Conservation (phyloP, 345 rosid genomes). For the Passiflora organensis region DNA sequence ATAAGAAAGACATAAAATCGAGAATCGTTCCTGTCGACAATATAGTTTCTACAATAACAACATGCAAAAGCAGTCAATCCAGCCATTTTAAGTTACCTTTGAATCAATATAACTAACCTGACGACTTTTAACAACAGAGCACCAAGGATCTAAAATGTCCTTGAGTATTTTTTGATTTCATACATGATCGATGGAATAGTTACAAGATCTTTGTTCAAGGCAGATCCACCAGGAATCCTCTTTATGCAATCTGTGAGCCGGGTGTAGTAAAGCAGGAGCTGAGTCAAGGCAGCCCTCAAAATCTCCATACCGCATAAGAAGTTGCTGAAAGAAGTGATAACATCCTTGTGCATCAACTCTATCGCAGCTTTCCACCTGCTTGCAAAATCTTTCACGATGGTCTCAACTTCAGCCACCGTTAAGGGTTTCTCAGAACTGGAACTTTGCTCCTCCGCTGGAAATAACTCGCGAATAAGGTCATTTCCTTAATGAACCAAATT, state of each 20-base stretch:
- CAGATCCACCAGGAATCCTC: conserved; percentile 70
- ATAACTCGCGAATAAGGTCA: background rate
- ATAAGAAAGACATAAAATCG: too few relatives aligned
- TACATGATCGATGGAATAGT: conserved; percentile 92
- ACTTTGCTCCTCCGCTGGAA: conserved; percentile 74
- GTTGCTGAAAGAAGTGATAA: conserved; percentile 96
- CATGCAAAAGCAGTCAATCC: too few relatives aligned
- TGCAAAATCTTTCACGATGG: conserved; percentile 77
- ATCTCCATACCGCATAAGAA: conserved; percentile 97
- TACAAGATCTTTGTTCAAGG: conserved; percentile 81
- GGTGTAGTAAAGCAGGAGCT: conserved; percentile 86
- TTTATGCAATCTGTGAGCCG: conserved; percentile 85
- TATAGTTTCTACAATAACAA: too few relatives aligned
- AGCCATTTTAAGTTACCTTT: too few relatives aligned
- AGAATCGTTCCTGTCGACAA: too few relatives aligned
- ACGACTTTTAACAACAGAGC: too few relatives aligned
- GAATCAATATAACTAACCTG: too few relatives aligned
- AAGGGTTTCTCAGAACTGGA: conserved; percentile 59
- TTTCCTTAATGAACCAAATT: background rate
- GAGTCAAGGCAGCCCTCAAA: conserved; percentile 90
- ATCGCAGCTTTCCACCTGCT: conserved; percentile 93
- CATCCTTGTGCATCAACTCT: conserved; percentile 97
- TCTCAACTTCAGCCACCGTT: conserved; percentile 73
- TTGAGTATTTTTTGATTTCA: conserved; percentile 87
- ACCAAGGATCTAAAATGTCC: conserved; percentile 52